Base-by-base conservation (phyloP, 495 filamentous ascomycete species). In the Aspergillus sparsus region DNA sequence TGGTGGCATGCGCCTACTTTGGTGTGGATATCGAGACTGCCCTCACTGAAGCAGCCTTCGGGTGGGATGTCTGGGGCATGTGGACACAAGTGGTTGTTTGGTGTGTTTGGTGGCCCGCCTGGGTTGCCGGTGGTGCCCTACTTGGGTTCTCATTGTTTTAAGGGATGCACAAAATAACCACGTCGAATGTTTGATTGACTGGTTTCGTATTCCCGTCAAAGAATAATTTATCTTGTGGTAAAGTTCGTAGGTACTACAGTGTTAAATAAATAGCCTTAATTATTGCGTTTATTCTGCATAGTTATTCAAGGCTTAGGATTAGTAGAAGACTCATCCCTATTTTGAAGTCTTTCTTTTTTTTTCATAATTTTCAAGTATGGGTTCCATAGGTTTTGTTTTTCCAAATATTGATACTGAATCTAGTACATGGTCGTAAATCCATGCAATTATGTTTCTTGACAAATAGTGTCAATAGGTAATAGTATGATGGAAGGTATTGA, bases 41-140 rank as follows among this genome's bases (percentile, higher is more conserved):
- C 3, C 74, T 97, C 52, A 80, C 81, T 42, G 83, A 90, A 71
- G 92, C 91, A 13, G 89, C 89, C 3, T 91, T 93, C 63, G 94
- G 90, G 0, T 98, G 93, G 94, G 80, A 89, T 66, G 90, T 97
- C 15, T 92, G 87, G 82, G 93, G 93, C 2, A 83, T 93, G 80
- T 96, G 92, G 80, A 96, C 92, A 39, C 76, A 88, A 60, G 85
- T 98, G 7, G 86, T 98, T 39, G 86, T 98, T 15, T 98, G 95
- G 92, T 90, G 91, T 71, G 91, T 98, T 33, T 98, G 94, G 94
- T 98, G 93, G 93, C 95, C 94, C 7, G 92, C 90, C 21, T 98
- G 94, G 95, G 65, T 97, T 53, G 82, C 84, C 12, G 91, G 83
- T 18, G 75, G 76, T 58, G 76, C 87, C 0, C 64, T 83, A 55